Evolutionary conservation across 2,329 filamentous ascomycete species (phyloP).

Genomic region (Talaromyces sp.): DNA sequence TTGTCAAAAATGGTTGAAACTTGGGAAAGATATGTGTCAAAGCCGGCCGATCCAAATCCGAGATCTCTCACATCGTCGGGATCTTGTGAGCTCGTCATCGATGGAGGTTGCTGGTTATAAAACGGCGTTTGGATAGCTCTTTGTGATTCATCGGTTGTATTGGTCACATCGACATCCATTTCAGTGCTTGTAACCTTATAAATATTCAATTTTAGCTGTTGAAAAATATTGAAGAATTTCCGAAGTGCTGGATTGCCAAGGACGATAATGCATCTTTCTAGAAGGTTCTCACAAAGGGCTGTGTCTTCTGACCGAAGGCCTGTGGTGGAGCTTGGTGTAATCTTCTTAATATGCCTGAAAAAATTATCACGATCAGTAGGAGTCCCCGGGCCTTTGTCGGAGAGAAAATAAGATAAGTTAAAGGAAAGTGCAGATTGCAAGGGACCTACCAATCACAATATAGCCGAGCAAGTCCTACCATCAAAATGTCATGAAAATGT

Average conservation of each 20-base stretch:
- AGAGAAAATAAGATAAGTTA: too few relatives aligned
- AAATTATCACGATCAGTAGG: neutral
- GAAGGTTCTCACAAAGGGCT: neutral
- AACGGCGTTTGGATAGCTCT: neutral
- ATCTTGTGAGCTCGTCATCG: neutral
- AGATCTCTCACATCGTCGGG: neutral
- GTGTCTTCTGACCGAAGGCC: neutral
- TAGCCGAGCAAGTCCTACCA: neutral
- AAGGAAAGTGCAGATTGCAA: neutral
- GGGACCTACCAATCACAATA: neutral
- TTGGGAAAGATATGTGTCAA: neutral
- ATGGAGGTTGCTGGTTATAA: neutral
- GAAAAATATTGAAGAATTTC: neutral
- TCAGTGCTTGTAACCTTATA: neutral
- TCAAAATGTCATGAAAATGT: neutral
- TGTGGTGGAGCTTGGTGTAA: neutral
- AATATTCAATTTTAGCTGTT: neutral
- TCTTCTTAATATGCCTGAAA: neutral
- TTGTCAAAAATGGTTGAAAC: neutral
- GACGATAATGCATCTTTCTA: neutral
- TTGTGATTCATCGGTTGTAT: neutral
- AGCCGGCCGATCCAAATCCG: neutral
- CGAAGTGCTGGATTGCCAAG: neutral
- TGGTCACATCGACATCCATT: neutral
- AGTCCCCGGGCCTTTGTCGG: too few relatives aligned